Evolutionary conservation across 257 asterid species (phyloP).

Genomic region (Datura wrightii): DNA sequence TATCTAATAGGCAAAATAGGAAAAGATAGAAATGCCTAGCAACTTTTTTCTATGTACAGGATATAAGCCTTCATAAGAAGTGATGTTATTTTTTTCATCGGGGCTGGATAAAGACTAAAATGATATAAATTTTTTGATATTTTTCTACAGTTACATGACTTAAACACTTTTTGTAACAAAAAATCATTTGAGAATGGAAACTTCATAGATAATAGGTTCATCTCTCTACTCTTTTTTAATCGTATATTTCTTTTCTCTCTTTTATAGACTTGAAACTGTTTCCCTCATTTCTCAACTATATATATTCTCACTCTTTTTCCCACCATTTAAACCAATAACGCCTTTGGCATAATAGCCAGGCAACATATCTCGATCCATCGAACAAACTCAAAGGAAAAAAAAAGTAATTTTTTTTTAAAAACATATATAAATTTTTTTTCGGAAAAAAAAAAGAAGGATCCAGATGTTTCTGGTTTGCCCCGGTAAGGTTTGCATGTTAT

Average conservation of each 20-base stretch:
- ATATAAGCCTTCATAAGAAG: no score
- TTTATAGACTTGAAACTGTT: neutral
- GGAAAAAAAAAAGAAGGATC: neutral
- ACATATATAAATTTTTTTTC: neutral
- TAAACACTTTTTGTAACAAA: neutral
- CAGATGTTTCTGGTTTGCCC: neutral
- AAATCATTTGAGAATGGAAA: neutral
- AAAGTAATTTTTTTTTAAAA: neutral
- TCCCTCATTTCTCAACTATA: neutral
- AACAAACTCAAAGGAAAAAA: neutral
- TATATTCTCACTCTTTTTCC: neutral
- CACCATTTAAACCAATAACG: neutral
- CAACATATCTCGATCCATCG: neutral
- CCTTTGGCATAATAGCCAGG: neutral
- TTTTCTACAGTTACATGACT: conserved; percentile 1
- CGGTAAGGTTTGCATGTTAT: conserved; percentile 11
- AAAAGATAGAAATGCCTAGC: no score
- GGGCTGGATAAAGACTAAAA: no score
- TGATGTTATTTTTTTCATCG: no score
- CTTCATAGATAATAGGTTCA: neutral
- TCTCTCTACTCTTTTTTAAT: neutral
- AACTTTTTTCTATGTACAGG: no score
- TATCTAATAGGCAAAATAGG: no score
- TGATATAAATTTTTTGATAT: no score
- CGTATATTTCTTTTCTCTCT: neutral